phyloP scores from a whole-genome alignment of 805 yeast species.

The Jamesozyma gamospora region DNA sequence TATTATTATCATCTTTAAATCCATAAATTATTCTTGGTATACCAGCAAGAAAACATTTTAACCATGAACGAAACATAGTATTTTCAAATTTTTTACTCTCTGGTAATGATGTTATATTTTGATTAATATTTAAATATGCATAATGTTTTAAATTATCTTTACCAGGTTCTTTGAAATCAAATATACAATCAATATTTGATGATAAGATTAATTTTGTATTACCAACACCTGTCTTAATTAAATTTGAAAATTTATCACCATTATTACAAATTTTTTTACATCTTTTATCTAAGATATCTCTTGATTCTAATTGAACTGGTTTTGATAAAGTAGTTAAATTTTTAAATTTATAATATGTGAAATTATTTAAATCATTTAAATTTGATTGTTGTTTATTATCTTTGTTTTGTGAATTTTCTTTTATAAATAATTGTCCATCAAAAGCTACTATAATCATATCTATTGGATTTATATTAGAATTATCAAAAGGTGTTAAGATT shows the following conservation, averaged over 20 bases:
- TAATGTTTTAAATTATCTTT: constrained; percentile 58
- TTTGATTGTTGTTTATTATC: constrained; percentile 3
- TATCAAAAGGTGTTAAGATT: constrained; percentile 45
- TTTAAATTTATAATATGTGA: constrained; percentile 81
- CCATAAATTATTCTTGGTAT: constrained; percentile 76
- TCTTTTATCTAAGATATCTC: constrained; percentile 62
- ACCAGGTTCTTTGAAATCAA: constrained; percentile 52
- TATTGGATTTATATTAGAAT: constrained; percentile 40
- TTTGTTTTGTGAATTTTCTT: constrained; percentile 25
- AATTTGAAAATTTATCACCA: constrained; percentile 66
- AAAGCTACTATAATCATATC: constrained; percentile 55
- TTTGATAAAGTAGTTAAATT: constrained; percentile 59
- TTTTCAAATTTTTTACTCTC: constrained; percentile 61
- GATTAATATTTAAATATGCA: constrained; percentile 72
- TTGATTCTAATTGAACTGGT: constrained; percentile 62
- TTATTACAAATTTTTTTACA: constrained; percentile 50
- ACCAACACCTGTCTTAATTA: constrained; percentile 83
- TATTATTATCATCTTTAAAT: constrained; percentile 63
- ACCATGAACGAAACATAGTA: constrained; percentile 78
- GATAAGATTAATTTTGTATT: constrained; percentile 56
- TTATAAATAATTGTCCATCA: constrained; percentile 68
- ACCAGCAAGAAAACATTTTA: constrained; percentile 85
- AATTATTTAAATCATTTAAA: constrained; percentile 33
- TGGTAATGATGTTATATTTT: constrained; percentile 42
- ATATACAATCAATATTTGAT: constrained; percentile 88